A percentile compares a stretch with the other conserved stretches of the same genome.
Evolutionary conservation across 2,329 filamentous ascomycete species (phyloP).

Genomic region (Aspergillus piperis): DNA sequence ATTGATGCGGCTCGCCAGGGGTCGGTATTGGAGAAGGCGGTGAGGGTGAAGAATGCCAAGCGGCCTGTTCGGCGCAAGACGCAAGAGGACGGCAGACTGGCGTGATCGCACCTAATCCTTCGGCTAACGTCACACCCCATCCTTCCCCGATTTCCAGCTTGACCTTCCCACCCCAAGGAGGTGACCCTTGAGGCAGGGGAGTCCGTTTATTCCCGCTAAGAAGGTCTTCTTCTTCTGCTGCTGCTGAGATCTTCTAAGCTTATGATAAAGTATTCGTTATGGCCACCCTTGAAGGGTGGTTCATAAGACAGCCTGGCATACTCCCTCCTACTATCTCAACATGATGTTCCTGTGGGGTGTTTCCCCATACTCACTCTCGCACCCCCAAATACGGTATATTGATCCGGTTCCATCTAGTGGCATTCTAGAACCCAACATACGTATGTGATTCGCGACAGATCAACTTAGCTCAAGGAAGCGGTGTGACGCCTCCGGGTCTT

Average conservation of each 20-base stretch:
- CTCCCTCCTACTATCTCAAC: background rate
- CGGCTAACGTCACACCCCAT: background rate
- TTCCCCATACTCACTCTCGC: background rate
- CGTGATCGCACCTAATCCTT: slow-evolving; percentile 31
- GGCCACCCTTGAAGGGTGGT: too few relatives aligned
- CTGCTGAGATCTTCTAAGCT: background rate
- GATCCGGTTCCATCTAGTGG: background rate
- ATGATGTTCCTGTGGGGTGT: background rate
- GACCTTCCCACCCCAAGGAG: too few relatives aligned
- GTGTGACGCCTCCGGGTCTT: background rate
- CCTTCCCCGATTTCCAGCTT: background rate
- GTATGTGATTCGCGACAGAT: background rate
- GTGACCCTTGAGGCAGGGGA: too few relatives aligned
- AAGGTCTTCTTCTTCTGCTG: background rate
- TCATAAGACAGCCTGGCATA: background rate
- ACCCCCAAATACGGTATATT: background rate
- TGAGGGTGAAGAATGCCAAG: slow-evolving; percentile 1
- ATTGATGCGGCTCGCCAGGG: too few relatives aligned
- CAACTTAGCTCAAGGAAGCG: background rate
- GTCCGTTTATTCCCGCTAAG: background rate
- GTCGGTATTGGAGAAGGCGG: background rate
- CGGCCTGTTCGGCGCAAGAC: slow-evolving; percentile 6
- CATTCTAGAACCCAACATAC: background rate
- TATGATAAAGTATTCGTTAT: too few relatives aligned
- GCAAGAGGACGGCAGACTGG: slow-evolving; percentile 28